Base-by-base conservation (phyloP, 768 basidiomycete genomes). In the Hypholoma sublateritium region DNA sequence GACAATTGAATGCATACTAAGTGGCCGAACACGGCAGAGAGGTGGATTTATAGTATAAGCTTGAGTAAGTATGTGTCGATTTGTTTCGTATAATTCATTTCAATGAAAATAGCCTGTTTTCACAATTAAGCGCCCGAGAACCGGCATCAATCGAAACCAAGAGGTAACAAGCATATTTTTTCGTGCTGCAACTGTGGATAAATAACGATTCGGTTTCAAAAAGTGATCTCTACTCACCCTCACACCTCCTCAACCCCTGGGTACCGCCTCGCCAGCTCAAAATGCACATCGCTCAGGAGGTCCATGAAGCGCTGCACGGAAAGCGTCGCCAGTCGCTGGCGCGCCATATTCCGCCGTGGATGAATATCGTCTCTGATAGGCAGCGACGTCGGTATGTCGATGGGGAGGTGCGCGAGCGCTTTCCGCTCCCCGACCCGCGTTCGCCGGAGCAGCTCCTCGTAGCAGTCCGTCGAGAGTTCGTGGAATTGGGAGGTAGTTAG, bases 401-500 rank as follows among this genome's bases (percentile, higher is more conserved):
- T 22, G 22, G 22, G 19, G 8, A 14, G 9, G 22, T 12, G 21
- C 46, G 16, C 12, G 22, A 16, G 22, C n/a, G 46, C 12, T 22
- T 28, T 8, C 39, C 24, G 21, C 46, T 22, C 46, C 22, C 16
- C 25, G 25, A 28, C 46, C 25, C 25, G 21, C 21, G 37, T 49
- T 34, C 55, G 47, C n/a, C 47, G 46, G 14, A 56, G 25, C 9
- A 56, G 19, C 25, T 56, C 55, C 39, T 56, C 55, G 36, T 56
- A 50, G n/a, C 47, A 47, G n/a, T 56, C 54, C 32, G 34, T 35
- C n/a, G 54, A 47, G 9, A 55, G 35, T 11, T 55, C 45, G 24
- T 55, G 28, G 21, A 36, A 55, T 24, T 55, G 54, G 22, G 25
- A 17, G 32, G 37, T 8, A 25, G 55, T 49, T 21, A 56, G 24